Conservation (phyloP, 176 grass and related monocot genomes). For the Oryza glumipatula region DNA sequence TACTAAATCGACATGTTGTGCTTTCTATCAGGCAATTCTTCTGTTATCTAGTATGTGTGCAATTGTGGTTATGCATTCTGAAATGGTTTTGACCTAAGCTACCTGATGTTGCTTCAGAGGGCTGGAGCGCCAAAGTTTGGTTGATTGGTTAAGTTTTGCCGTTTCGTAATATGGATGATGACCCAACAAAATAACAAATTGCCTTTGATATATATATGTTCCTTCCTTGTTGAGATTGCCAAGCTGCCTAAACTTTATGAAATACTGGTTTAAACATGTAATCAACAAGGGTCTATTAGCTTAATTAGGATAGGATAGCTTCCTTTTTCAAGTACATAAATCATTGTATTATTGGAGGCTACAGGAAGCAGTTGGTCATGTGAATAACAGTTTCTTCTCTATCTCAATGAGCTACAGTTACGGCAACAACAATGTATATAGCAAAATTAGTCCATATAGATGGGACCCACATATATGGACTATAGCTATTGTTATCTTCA, state of each 20-base stretch:
- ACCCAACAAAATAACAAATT: not conserved
- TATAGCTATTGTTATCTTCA: too few relatives aligned
- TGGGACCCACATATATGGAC: too few relatives aligned
- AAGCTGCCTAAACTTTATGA: not conserved
- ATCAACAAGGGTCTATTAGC: not conserved
- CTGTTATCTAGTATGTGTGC: not conserved
- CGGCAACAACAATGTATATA: too few relatives aligned
- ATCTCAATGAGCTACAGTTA: not conserved
- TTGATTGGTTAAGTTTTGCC: not conserved
- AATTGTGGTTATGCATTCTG: not conserved
- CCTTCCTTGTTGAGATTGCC: not conserved
- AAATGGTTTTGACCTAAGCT: not conserved
- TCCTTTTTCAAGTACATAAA: not conserved
- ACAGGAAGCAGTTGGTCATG: not conserved
- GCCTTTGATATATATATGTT: not conserved
- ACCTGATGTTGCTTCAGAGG: not conserved
- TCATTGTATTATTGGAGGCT: not conserved
- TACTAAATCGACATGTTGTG: not conserved
- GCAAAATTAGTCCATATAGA: too few relatives aligned
- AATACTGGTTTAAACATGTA: not conserved
- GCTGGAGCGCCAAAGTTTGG: not conserved
- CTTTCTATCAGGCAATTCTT: not conserved
- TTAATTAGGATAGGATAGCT: not conserved
- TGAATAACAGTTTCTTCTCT: not conserved
- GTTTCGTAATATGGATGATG: not conserved